Conservation (phyloP, 768 basidiomycete species). For the Leccinum incarnatum region DNA sequence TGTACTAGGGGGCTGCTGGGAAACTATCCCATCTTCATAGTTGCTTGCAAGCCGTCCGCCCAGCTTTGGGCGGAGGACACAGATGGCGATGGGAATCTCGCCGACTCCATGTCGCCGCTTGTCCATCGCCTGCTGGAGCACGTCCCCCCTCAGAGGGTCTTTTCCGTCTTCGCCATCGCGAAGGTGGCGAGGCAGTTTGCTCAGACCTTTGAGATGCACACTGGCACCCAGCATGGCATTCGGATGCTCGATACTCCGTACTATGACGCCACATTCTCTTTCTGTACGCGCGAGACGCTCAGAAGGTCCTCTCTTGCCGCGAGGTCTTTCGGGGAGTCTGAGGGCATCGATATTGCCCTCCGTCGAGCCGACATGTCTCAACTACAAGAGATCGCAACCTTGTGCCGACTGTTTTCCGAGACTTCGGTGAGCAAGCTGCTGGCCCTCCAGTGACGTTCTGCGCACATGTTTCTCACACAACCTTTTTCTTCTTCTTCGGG, state of each 20-base stretch:
- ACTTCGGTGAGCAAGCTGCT: constrained; percentile 49
- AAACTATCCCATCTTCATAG: constrained; percentile 52
- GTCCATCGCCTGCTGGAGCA: background rate
- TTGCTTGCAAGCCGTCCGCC: background rate
- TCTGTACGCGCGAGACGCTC: constrained; percentile 48
- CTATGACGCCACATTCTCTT: constrained; percentile 60
- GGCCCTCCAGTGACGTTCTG: background rate
- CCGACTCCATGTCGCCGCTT: background rate
- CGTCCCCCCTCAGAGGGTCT: background rate
- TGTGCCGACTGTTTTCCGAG: constrained; percentile 56
- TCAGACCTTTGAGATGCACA: constrained; percentile 41
- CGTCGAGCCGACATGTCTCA: constrained; percentile 36
- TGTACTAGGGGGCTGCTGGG: constrained; percentile 54
- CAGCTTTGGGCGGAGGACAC: background rate
- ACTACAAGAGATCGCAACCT: constrained; percentile 33
- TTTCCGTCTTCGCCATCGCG: constrained; percentile 33
- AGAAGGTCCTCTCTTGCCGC: constrained; percentile 1
- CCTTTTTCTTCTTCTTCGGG: background rate
- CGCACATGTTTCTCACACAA: background rate
- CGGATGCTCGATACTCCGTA: constrained; percentile 43
- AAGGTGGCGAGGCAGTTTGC: constrained; percentile 47
- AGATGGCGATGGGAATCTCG: background rate
- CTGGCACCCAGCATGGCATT: background rate
- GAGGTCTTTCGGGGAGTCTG: background rate
- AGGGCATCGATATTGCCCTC: constrained; percentile 25